Evolutionary conservation across 805 yeast genomes (phyloP).

Genomic region (Candida maris): DNA sequence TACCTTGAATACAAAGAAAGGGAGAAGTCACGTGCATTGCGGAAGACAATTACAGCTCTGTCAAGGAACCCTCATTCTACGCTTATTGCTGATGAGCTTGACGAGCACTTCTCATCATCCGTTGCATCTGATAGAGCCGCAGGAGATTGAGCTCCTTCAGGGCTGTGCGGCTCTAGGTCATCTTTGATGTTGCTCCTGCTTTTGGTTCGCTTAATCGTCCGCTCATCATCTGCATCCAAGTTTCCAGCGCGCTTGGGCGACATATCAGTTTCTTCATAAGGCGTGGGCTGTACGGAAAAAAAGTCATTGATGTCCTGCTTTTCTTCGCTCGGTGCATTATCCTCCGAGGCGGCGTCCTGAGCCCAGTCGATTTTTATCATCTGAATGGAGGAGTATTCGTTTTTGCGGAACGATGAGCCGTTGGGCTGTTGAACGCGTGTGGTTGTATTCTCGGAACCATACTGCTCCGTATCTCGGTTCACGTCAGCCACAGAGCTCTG

Average conservation of each 20-base stretch:
- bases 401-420: background rate
- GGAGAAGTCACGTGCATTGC: too few species aligned
- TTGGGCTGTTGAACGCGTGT: background rate
- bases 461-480: slow-evolving; percentile 13
- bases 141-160: too few species aligned
- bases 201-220: slow-evolving; percentile 17
- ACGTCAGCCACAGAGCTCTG: slow-evolving; percentile 23
- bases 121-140: too few species aligned
- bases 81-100: too few species aligned
- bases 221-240: slow-evolving; percentile 8
- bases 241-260: slow-evolving; percentile 18
- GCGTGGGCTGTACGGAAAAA: background rate
- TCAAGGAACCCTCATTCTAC: too few species aligned
- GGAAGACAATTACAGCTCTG: too few species aligned
- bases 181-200: slow-evolving; percentile 12
- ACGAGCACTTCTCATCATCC: too few species aligned
- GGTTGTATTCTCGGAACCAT: slow-evolving; percentile 17
- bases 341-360: background rate
- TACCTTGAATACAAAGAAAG: too few species aligned
- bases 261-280: slow-evolving; percentile 2
- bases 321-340: background rate
- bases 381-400: slow-evolving; percentile 9
- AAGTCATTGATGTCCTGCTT: background rate
- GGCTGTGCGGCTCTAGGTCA: background rate
- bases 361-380: slow-evolving; percentile 20